Conservation (phyloP, 352 stramenopile species). For the Phytophthora colocasiae region DNA sequence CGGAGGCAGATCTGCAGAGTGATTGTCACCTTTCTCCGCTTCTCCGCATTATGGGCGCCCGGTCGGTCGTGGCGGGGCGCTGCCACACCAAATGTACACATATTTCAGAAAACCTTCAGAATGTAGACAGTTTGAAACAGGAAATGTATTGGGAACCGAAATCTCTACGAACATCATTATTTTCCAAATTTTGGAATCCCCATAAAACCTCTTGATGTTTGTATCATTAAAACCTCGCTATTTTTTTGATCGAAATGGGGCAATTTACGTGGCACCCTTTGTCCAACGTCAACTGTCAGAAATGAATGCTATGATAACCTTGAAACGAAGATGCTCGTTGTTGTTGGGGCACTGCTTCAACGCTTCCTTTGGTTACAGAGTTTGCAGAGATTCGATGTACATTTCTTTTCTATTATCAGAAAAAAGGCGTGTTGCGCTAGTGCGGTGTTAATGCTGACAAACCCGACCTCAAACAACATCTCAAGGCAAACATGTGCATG, state of each 20-base stretch:
- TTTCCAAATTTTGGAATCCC: no score
- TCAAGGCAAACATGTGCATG: slow-evolving; percentile 14
- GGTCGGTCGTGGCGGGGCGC: slow-evolving; percentile 12
- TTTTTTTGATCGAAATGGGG: slow-evolving; percentile 23
- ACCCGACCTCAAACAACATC: slow-evolving; percentile 1
- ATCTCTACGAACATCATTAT: no score
- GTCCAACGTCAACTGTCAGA: slow-evolving; percentile 21
- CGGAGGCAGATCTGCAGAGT: slow-evolving; percentile 34
- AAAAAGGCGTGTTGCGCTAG: background rate
- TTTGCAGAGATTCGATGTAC: background rate
- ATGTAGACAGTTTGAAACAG: no score
- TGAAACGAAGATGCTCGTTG: no score
- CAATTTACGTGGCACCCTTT: slow-evolving; percentile 10
- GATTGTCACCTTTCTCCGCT: slow-evolving; percentile 41
- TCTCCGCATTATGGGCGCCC: slow-evolving; percentile 36
- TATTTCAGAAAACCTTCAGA: background rate
- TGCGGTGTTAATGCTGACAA: slow-evolving; percentile 20
- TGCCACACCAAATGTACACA: background rate
- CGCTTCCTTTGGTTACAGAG: background rate
- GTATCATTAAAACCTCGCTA: slow-evolving; percentile 32
- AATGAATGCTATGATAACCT: background rate
- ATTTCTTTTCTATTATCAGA: no score
- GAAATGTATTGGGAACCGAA: no score
- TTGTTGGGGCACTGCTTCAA: background rate
- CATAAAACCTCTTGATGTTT: slow-evolving; percentile 28